Evolutionary conservation across 2,329 filamentous ascomycete species (phyloP).

Genomic region (Aspergillus puulaauensis): DNA sequence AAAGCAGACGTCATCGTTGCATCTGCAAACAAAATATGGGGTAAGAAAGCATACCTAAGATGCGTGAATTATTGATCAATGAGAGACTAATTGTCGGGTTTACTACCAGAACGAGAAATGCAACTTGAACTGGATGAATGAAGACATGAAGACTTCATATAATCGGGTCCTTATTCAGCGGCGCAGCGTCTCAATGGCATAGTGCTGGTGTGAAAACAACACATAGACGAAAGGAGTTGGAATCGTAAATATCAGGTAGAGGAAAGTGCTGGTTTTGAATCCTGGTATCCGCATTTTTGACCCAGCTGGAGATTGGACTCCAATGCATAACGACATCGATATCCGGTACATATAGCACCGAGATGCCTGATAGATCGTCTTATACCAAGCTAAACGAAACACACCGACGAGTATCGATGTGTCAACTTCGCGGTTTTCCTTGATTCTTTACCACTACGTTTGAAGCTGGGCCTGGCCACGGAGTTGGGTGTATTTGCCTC

Average conservation of each 20-base stretch:
- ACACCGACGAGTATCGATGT: not conserved
- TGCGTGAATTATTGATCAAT: not conserved
- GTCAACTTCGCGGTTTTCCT: not conserved
- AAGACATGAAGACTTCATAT: not conserved
- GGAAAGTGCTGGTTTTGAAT: not conserved
- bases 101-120: conserved; percentile 34
- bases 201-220: not conserved
- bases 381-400: not conserved
- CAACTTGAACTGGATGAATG: conserved; percentile 37
- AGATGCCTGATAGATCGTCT: not conserved
- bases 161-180: not conserved
- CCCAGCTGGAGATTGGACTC: not conserved
- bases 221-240: not conserved
- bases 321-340: not conserved
- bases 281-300: not conserved
- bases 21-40: conserved; percentile 70
- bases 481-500: no score
- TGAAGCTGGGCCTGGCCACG: no score
- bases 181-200: no score
- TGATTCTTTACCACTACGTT: no score
- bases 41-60: conserved; percentile 31
- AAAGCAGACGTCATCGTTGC: conserved; percentile 69
- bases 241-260: not conserved
- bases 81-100: not conserved
- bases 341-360: not conserved